Evolutionary conservation across 768 basidiomycete species (phyloP), one percentile per base, ranked within the genome.

Genomic region (Phlebiopsis flavidoalba): DNA sequence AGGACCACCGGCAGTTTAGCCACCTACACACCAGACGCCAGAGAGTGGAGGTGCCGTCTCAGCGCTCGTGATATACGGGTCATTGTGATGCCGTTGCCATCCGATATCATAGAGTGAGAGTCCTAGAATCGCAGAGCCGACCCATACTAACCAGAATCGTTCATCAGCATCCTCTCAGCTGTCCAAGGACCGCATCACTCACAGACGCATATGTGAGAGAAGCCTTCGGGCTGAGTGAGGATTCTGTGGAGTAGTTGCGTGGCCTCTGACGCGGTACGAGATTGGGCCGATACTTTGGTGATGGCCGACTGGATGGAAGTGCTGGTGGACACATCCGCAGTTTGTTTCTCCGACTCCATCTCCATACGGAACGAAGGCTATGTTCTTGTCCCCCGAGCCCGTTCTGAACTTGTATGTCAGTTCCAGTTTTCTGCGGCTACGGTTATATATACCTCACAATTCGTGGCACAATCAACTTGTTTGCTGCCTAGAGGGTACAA

Each of bases 201-300:
- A 62, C 61, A 36, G 5, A 5, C 49, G 56, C 1, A 58, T 15
- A 53, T 43, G 17, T 11, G 19, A 5, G 3, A 63, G 35, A 74
- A 71, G 21, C 65, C 64, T 3, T 66, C 63, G 24, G 73, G 73
- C 0, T 67, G 53, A 40, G 68, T 64, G 12, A 72, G 58, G 15
- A 75, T 57, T 19, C 62, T 64, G 7, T 53, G n/a, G 22, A 74
- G 65, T 11, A 74, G 53, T 11, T 57, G 65, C 46, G 61, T 64
- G 33, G 67, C 63, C 57, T 74, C 73, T n/a, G n/a, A n/a, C n/a
- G 53, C 60, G 55, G 19, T 48, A 63, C 62, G 71, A 69, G 8
- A 67, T 57, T 1, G 61, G 65, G 10, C 54, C n/a, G 60, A 57
- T 69, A 74, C 24, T 60, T 55, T n/a, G 59, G 15, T 1, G 70